Evolutionary conservation across 192 early-diverging fungal genomes (phyloP), one percentile per base, ranked within the genome.

Genomic region (Polychytrium aggregatum): DNA sequence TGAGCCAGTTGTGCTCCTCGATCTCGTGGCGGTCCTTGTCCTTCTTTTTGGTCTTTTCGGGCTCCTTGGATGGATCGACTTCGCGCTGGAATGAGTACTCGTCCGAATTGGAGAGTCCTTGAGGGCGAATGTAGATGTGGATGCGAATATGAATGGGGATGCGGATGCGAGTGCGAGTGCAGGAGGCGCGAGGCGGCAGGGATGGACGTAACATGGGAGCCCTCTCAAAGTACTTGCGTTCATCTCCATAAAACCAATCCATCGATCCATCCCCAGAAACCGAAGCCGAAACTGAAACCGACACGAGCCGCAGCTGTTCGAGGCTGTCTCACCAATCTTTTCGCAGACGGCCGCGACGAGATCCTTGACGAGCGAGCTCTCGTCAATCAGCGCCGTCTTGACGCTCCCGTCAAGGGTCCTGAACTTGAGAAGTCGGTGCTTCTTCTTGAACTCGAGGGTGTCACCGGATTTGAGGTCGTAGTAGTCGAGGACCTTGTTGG

Each of bases 391-490:
- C 2, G 79, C 66, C 1, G 67, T 63, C 46, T 79, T 78, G 13
- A 78, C 55, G 37, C 56, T 63, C 14, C 52, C 59, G 48, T 80
- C 77, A 34, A 78, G 50, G 9, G 68, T 68, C 26, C 59, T 60
- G 10, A 80, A 76, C 59, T 64, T 62, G 2, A 80, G 49, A 1
- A 53, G 47, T 18, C 73, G 57, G 47, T 78, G 74, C 52, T 76
- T 79, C 50, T 80, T 80, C 28, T 70, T 66, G 49, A 65, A 77
- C 49, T 79, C 72, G 1, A 80, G 55, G 11, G 52, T 29, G 41
- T 80, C 77, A 11, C 72, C 72, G 6, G 64, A 53, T 50, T 63
- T 72, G 8, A 80, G 44, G 36, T 80, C 75, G 53, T 80, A 80
- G 41, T 57, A 74, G 37, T 75, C 77, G 16, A 80, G 50, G n/a